Percentiles rank a stretch among this genome's conserved stretches.
Conservation (phyloP, 805 yeast species). For the Ogataea salicorniae region DNA sequence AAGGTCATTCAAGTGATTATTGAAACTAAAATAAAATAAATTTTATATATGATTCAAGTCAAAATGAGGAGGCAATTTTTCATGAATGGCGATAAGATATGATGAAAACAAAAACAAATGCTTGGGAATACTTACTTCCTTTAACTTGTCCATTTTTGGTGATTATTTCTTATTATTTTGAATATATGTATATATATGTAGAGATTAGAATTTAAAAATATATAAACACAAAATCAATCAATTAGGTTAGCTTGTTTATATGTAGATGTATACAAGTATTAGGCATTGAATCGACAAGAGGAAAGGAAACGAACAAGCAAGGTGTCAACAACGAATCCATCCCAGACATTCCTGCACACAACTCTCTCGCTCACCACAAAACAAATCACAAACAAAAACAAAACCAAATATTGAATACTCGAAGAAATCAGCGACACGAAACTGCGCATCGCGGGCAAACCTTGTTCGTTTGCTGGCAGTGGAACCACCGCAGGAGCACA, state of each 20-base stretch:
- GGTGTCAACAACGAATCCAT: background rate
- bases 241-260: background rate
- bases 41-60: too few species aligned
- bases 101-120: background rate
- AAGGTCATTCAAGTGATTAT: too few species aligned
- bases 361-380: background rate
- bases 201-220: background rate
- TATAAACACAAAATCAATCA: background rate
- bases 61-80: too few species aligned
- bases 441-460: too few species aligned
- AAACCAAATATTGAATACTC: background rate
- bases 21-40: too few species aligned
- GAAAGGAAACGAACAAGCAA: background rate
- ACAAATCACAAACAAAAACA: background rate
- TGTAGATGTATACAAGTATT: too few species aligned
- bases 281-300: background rate
- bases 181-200: background rate
- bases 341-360: background rate
- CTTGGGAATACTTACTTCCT: slow-evolving; percentile 36
- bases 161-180: background rate
- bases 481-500: too few species aligned
- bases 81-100: background rate
- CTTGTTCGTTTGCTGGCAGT: too few species aligned
- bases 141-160: slow-evolving; percentile 41
- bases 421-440: background rate